phyloP scores from a whole-genome alignment of 73 alveolate genomes.

The Symbiodinium pilosum region DNA sequence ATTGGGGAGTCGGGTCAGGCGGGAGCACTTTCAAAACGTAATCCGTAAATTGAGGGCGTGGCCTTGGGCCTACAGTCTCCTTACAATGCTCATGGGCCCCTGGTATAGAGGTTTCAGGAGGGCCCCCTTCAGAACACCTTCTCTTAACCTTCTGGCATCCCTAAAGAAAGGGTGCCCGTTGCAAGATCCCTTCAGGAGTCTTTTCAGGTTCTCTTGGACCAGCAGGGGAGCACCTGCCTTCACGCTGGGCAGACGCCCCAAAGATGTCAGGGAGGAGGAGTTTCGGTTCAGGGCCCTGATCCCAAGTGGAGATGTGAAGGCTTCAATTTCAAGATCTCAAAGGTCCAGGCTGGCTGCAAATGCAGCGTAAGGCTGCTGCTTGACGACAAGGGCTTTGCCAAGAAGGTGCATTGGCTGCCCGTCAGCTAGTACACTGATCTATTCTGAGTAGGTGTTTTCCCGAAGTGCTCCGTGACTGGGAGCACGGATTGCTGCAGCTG shows the following conservation, averaged over 20 bases:
- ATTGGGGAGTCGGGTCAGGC: constrained; percentile 39
- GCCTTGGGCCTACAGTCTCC: too few species aligned
- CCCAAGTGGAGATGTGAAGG: constrained; percentile 93
- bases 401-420: constrained; percentile 87
- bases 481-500: background rate
- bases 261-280: constrained; percentile 68
- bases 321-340: constrained; percentile 76
- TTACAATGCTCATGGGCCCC: too few species aligned
- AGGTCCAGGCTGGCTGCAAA: constrained; percentile 32
- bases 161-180: too few species aligned
- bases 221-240: constrained; percentile 39
- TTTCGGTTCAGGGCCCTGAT: constrained; percentile 82
- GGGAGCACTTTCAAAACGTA: too few species aligned
- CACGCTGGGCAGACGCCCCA: constrained; percentile 63
- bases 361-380: constrained; percentile 57
- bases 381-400: constrained; percentile 81
- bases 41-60: too few species aligned
- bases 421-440: too few species aligned
- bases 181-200: too few species aligned
- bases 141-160: too few species aligned
- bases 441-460: too few species aligned
- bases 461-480: background rate
- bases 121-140: too few species aligned
- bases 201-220: constrained; percentile 55
- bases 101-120: too few species aligned